Evolutionary conservation across 2,329 filamentous ascomycete species (phyloP).

Genomic region (Didymella lethalis): DNA sequence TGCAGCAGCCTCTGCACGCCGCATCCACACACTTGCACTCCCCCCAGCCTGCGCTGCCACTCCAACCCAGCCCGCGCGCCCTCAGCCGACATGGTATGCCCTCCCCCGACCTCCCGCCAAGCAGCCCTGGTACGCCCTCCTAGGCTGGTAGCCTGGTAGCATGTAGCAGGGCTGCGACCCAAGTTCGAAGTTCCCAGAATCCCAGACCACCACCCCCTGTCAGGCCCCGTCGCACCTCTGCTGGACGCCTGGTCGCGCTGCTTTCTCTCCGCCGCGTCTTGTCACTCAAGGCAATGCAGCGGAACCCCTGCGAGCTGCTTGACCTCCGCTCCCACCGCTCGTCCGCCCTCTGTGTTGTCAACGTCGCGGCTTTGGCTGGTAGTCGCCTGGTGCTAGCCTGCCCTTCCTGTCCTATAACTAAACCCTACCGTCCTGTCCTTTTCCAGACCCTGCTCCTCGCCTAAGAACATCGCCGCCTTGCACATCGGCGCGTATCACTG

Average conservation of each 20-base stretch:
- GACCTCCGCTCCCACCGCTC: slow-evolving; percentile 41
- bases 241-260: slow-evolving; percentile 34
- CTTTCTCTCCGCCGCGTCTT: slow-evolving; percentile 40
- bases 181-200: slow-evolving; percentile 20
- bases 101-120: slow-evolving; percentile 40
- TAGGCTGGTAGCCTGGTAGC: neutral
- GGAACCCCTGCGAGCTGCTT: slow-evolving; percentile 42
- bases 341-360: slow-evolving; percentile 46
- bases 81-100: slow-evolving; percentile 54
- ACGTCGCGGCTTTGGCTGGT: slow-evolving; percentile 23
- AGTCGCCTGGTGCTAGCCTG: slow-evolving; percentile 36
- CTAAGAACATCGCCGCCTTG: slow-evolving; percentile 36
- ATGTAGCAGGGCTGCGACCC: slow-evolving; percentile 32
- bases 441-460: slow-evolving; percentile 48
- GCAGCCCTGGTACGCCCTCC: slow-evolving; percentile 31
- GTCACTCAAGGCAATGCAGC: slow-evolving; percentile 41
- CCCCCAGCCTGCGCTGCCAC: slow-evolving; percentile 24
- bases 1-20: slow-evolving; percentile 51
- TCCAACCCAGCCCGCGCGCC: slow-evolving; percentile 48
- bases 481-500: slow-evolving; percentile 33
- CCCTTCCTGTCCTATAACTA: slow-evolving; percentile 47
- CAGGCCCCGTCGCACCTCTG: slow-evolving; percentile 39
- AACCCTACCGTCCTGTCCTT: slow-evolving; percentile 43
- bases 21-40: slow-evolving; percentile 37
- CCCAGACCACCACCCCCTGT: slow-evolving; percentile 31